Evolutionary conservation across 2,329 filamentous ascomycete genomes (phyloP).

Genomic region (Fusarium sp.): DNA sequence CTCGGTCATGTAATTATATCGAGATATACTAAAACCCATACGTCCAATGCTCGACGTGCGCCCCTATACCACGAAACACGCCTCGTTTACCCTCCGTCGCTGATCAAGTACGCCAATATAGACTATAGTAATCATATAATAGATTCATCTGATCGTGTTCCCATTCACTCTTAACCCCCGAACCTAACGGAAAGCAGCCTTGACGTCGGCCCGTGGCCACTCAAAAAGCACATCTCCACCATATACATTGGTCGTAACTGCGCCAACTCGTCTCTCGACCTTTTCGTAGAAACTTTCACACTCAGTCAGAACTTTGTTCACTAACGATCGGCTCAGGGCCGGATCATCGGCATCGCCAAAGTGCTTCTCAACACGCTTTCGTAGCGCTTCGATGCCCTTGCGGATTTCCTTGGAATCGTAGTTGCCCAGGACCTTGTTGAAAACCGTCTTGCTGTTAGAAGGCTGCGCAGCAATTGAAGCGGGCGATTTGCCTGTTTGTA

Average conservation of each 20-base stretch:
- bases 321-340: slow-evolving; percentile 69
- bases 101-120: slow-evolving; percentile 31
- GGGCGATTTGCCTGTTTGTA: slow-evolving; percentile 69
- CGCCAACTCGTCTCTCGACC: slow-evolving; percentile 71
- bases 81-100: slow-evolving; percentile 26
- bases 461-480: slow-evolving; percentile 80
- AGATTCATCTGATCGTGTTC: slow-evolving; percentile 39
- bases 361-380: slow-evolving; percentile 95
- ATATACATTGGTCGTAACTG: slow-evolving; percentile 72
- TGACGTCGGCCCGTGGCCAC: slow-evolving; percentile 74
- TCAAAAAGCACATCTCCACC: slow-evolving; percentile 74
- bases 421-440: slow-evolving; percentile 85
- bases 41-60: slow-evolving; percentile 17
- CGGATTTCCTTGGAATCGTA: slow-evolving; percentile 88
- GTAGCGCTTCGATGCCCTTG: slow-evolving; percentile 89
- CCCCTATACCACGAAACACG: slow-evolving; percentile 26
- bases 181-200: slow-evolving; percentile 64
- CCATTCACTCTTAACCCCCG: slow-evolving; percentile 17
- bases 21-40: slow-evolving; percentile 27
- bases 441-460: slow-evolving; percentile 83
- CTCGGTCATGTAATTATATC: slow-evolving; percentile 12
- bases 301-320: slow-evolving; percentile 68
- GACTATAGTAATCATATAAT: slow-evolving; percentile 35
- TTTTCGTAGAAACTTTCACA: slow-evolving; percentile 73
- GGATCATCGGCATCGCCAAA: slow-evolving; percentile 90